phyloP scores from a whole-genome alignment of 768 basidiomycete genomes.

The Lentinula edodes region DNA sequence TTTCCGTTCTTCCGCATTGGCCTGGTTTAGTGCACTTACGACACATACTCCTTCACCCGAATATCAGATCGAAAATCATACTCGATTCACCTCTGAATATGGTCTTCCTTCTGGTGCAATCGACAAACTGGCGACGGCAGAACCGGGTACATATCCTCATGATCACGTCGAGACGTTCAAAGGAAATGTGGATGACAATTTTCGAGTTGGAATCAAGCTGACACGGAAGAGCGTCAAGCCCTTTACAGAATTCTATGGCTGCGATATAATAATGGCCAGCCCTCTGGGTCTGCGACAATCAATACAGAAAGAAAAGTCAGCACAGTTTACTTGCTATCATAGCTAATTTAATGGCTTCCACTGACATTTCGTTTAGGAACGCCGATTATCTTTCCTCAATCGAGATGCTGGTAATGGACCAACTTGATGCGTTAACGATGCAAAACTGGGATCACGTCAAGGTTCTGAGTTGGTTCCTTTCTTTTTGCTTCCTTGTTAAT shows the following conservation, averaged over 20 bases:
- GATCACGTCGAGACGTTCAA: slow-evolving; percentile 94
- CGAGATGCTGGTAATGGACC: slow-evolving; percentile 87
- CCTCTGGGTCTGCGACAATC: slow-evolving; percentile 87
- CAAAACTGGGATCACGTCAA: slow-evolving; percentile 99
- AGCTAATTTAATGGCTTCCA: background rate
- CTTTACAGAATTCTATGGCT: slow-evolving; percentile 85
- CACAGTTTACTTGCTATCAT: slow-evolving; percentile 6
- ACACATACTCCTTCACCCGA: slow-evolving; percentile 65
- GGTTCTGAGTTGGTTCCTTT: slow-evolving; percentile 32
- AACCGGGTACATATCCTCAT: slow-evolving; percentile 70
- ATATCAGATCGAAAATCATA: slow-evolving; percentile 84
- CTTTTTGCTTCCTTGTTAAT: background rate
- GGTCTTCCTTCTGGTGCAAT: slow-evolving; percentile 69
- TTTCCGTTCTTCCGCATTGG: slow-evolving; percentile 82
- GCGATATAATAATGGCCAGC: slow-evolving; percentile 90
- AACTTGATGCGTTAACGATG: slow-evolving; percentile 90
- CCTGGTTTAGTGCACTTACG: slow-evolving; percentile 78
- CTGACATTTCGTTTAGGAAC: slow-evolving; percentile 38
- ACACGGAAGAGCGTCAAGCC: slow-evolving; percentile 90
- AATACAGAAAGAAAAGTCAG: slow-evolving; percentile 92
- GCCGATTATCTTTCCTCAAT: slow-evolving; percentile 92
- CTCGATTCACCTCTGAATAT: slow-evolving; percentile 81
- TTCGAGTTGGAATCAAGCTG: slow-evolving; percentile 87
- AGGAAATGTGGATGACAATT: slow-evolving; percentile 97
- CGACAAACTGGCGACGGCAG: slow-evolving; percentile 75